A percentile compares a stretch with the other conserved stretches of the same genome.
Conservation (phyloP, 202 grass and related monocot genomes). For the Musa balbisiana region DNA sequence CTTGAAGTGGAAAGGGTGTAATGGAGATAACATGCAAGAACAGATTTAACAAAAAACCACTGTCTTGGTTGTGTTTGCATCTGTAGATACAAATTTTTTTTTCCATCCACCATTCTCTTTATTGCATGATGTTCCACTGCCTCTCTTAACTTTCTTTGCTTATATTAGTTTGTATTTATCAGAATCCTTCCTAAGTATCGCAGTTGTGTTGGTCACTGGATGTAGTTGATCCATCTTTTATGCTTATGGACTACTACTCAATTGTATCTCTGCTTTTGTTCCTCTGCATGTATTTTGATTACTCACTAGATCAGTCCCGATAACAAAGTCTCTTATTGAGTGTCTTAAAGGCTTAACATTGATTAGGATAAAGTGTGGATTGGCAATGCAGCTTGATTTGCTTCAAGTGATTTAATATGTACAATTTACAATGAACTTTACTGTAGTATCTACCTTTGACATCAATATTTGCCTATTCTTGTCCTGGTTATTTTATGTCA, state of each 20-base stretch:
- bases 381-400: background rate
- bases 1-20: too few species aligned
- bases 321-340: background rate
- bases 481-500: constrained; percentile 18
- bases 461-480: background rate
- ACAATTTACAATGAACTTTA: background rate
- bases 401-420: background rate
- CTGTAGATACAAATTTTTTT: background rate
- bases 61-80: background rate
- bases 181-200: too few species aligned
- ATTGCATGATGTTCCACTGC: too few species aligned
- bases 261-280: background rate
- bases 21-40: too few species aligned
- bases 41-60: too few species aligned
- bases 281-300: background rate
- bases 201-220: too few species aligned
- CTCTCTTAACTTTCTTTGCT: too few species aligned
- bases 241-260: background rate
- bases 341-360: background rate
- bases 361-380: background rate
- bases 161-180: too few species aligned
- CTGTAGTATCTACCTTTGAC: background rate
- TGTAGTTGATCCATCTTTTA: background rate
- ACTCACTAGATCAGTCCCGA: background rate
- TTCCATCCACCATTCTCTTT: background rate